These are phyloP conservation scores for Hypoxylon perforatum DNA, from an alignment of 495 filamentous ascomycete genomes.

Conservation along the genomic window DNA sequence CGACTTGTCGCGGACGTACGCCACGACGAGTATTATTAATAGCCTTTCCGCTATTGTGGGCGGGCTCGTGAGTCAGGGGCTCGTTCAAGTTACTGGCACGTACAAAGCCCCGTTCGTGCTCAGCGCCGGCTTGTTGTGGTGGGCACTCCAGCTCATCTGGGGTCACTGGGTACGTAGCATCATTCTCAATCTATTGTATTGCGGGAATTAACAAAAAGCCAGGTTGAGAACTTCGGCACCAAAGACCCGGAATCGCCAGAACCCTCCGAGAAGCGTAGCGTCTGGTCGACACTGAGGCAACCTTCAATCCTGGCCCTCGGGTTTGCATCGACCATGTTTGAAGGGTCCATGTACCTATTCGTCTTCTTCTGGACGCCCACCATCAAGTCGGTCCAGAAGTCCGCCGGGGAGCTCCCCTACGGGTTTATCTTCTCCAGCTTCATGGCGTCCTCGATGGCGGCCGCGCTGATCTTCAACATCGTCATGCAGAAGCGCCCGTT, in stretches of 20 bases:
- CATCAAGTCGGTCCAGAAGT: conserved; percentile 53
- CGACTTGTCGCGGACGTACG: conserved; percentile 59
- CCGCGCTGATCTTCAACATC: conserved; percentile 57
- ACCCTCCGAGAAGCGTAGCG: conserved; percentile 18
- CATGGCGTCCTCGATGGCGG: conserved; percentile 66
- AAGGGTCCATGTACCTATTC: conserved; percentile 70
- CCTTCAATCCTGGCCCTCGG: conserved; percentile 58
- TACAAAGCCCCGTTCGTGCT: conserved; percentile 63
- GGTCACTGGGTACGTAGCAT: conserved; percentile 58
- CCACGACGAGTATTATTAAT: conserved; percentile 62
- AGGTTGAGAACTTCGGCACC: conserved; percentile 62
- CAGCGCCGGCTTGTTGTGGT: conserved; percentile 50
- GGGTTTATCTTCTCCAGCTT: conserved; percentile 68
- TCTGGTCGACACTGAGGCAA: conserved; percentile 42
- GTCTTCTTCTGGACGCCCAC: conserved; percentile 68
- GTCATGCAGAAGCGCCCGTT: conserved; percentile 43
- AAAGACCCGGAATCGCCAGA: conserved; percentile 23
- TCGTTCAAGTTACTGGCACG: conserved; percentile 55
- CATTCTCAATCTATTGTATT: neutral
- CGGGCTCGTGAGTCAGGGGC: conserved; percentile 53
- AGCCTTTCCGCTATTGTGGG: conserved; percentile 61
- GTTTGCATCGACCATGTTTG: conserved; percentile 63
- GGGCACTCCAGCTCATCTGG: conserved; percentile 55
- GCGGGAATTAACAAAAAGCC: conserved; percentile 11
- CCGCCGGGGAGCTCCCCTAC: conserved; percentile 57